Evolutionary conservation across 2,329 filamentous ascomycete species (phyloP).

Genomic region (Penicillium sumatraense): DNA sequence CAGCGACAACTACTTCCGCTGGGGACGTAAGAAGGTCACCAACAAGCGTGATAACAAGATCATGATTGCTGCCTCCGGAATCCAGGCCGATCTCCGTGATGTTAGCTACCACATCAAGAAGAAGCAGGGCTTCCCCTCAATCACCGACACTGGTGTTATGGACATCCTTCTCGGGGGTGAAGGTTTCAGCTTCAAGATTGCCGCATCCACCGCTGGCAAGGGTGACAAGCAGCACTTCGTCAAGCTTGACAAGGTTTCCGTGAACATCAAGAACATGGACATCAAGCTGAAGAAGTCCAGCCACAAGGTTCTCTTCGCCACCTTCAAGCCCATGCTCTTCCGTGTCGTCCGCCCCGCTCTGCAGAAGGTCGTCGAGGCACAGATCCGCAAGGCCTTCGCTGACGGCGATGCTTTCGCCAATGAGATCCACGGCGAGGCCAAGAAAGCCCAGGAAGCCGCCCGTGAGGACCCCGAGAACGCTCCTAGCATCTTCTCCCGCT

Average conservation of each 20-base stretch:
- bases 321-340: constrained; percentile 87
- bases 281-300: constrained; percentile 94
- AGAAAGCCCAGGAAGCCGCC: constrained; percentile 69
- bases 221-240: constrained; percentile 82
- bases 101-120: constrained; percentile 94
- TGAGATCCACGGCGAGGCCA: constrained; percentile 80
- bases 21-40: constrained; percentile 84
- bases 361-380: constrained; percentile 85
- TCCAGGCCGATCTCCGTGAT: constrained; percentile 88
- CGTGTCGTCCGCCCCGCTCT: constrained; percentile 82
- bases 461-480: constrained; percentile 72
- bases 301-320: constrained; percentile 85
- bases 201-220: constrained; percentile 79
- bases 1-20: constrained; percentile 93
- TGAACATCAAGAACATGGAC: constrained; percentile 78
- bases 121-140: constrained; percentile 87
- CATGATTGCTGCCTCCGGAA: constrained; percentile 82
- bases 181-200: constrained; percentile 90
- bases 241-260: constrained; percentile 88
- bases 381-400: constrained; percentile 81
- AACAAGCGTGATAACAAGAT: constrained; percentile 83
- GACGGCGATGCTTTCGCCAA: constrained; percentile 74
- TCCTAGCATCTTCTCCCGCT: constrained; percentile 85
- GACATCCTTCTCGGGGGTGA: constrained; percentile 86
- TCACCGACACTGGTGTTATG: constrained; percentile 85